Evolutionary conservation across 2,329 filamentous ascomycete genomes (phyloP).

Genomic region (Cercospora sp.): DNA sequence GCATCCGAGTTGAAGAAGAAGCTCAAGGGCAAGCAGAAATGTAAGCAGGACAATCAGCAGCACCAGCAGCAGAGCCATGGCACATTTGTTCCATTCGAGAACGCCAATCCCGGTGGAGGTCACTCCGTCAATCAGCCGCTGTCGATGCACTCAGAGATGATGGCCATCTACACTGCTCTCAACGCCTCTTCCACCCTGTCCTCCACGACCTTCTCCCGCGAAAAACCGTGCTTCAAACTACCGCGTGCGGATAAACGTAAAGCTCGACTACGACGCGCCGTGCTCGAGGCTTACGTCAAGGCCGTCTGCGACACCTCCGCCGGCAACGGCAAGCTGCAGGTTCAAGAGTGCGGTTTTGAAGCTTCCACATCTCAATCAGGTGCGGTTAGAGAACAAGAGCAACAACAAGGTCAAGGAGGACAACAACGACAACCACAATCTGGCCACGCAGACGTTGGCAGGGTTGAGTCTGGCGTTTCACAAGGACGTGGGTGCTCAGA

Average conservation of each 20-base stretch:
- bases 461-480: constrained; percentile 36
- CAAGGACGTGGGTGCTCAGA: constrained; percentile 35
- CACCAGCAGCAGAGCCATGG: constrained; percentile 31
- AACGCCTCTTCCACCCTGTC: constrained; percentile 48
- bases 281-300: constrained; percentile 49
- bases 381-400: constrained; percentile 21
- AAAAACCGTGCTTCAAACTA: constrained; percentile 56
- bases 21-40: constrained; percentile 36
- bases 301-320: constrained; percentile 43
- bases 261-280: constrained; percentile 45
- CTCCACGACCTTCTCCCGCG: constrained; percentile 45
- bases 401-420: constrained; percentile 26
- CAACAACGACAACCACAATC: constrained; percentile 22
- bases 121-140: constrained; percentile 47
- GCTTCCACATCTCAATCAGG: constrained; percentile 39
- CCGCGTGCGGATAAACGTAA: constrained; percentile 51
- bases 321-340: constrained; percentile 40
- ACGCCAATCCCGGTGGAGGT: constrained; percentile 38
- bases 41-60: constrained; percentile 41
- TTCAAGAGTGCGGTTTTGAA: constrained; percentile 55
- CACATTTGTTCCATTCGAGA: constrained; percentile 45
- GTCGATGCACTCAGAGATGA: constrained; percentile 58
- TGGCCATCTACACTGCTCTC: constrained; percentile 55
- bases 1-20: constrained; percentile 44
- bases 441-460: constrained; percentile 32